Base-by-base conservation (phyloP, 2,329 filamentous ascomycete species). In the Venturia pyrina region DNA sequence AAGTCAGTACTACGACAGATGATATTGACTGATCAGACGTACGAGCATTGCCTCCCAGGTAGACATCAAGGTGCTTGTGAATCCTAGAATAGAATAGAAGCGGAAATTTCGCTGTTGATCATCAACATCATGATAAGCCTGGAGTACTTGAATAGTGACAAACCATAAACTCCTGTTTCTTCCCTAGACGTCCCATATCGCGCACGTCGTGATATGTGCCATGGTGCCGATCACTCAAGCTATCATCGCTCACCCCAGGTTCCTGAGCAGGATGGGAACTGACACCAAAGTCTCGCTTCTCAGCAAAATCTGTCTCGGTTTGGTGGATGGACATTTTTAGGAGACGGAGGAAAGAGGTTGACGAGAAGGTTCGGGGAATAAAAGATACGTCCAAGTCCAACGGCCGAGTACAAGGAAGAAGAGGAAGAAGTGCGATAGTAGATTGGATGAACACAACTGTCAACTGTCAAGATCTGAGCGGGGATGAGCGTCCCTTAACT, bases 121-220 rank as follows among this genome's bases (percentile, higher is more conserved):
- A 24, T 64, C 21, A 64, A 50, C 24, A 57, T 24, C 24, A 37
- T 61, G 13, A 8, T 21, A 24, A 21, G 2, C 56, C 37, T 3
- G 10, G 37, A 57, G 15, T 1, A 8, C 4, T 28, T 32, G 19
- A 10, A 48, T 32, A 60, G n/a, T 3, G 28, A 44, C 53, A 24
- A 60, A 65, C 63, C 65, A 63, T 63, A 28, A 66, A 66, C 65
- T 66, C 60, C 28, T 66, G 65, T 43, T 66, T 66, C 40, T 66
- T 66, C 21, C 65, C 65, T 44, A 66, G 24, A 32, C 65, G 59
- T 24, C 34, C 46, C 65, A 66, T 66, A 46, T 66, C 65, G 28
- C 46, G 43, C n/a, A 63, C 65, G 48, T 66, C 65, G 21, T 66
- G 65, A 34, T 50, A 50, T 19, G 65, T 66, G 1, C 65, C 65